These are phyloP conservation scores for Penicillium canescens DNA, from an alignment of 495 filamentous ascomycete species.

Conservation along the genomic window DNA sequence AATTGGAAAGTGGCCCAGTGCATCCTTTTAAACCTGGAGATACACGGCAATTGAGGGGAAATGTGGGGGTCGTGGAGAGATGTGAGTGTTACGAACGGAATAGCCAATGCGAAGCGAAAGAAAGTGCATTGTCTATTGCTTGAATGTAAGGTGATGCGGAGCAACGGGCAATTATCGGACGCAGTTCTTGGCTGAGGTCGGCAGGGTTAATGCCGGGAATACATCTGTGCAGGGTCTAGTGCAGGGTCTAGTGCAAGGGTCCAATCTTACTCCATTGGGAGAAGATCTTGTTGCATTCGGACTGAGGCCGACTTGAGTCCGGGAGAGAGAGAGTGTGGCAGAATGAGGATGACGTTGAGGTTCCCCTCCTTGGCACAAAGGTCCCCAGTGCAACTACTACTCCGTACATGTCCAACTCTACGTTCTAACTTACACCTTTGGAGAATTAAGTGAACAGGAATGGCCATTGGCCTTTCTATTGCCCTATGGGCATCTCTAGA, in stretches of 20 bases:
- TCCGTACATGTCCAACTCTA: not conserved
- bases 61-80: not conserved
- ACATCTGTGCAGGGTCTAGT: no score
- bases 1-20: slow-evolving; percentile 5
- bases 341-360: no score
- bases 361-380: not conserved
- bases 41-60: not conserved
- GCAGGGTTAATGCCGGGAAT: slow-evolving; percentile 4
- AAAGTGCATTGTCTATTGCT: slow-evolving; percentile 2
- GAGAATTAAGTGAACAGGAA: not conserved
- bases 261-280: not conserved
- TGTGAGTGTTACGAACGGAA: no score
- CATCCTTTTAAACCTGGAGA: not conserved
- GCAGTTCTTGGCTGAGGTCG: slow-evolving; percentile 12
- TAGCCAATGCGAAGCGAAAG: not conserved
- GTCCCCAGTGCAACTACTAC: not conserved
- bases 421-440: not conserved
- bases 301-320: not conserved
- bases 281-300: not conserved
- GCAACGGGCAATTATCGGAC: slow-evolving; percentile 20
- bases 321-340: not conserved
- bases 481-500: slow-evolving; percentile 22
- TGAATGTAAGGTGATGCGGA: not conserved
- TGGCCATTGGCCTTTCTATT: slow-evolving; percentile 18
- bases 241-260: no score